Evolutionary conservation across 1,139 yeast species (phyloP), one percentile per base, ranked within the genome.

Genomic region (Hyphopichia buzzinii): DNA sequence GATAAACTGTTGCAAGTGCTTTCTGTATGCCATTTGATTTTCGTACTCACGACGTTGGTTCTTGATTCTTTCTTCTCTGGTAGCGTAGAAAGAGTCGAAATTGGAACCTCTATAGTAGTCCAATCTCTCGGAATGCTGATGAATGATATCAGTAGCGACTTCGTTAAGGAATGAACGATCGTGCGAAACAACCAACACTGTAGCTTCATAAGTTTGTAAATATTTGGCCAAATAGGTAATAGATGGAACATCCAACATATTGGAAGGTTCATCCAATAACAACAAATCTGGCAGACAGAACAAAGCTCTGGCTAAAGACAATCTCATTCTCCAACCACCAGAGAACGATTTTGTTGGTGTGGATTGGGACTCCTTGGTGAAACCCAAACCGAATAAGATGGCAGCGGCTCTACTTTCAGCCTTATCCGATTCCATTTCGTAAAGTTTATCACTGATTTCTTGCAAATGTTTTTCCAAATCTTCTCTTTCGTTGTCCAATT

Each of bases 301-400:
- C 59, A 92, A 76, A 0, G 98, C 98, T 67, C 98, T 80, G 3
- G 98, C 98, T 44, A 92, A 75, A n/a, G 97, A 87, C 48, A 92
- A 76, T 72, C 98, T 84, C 98, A 92, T 92, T 77, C 98, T 84
- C 98, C 98, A 92, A 81, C 98, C 98, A 77, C 98, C 98, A 37
- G 97, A 89, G 61, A 92, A 92, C 24, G 92, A 77, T 50, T 88
- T 90, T 8, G 97, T 89, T 17, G 96, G 81, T 41, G 72, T 72
- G 35, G 70, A 67, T 59, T 92, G 98, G 5, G 96, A 77, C 54
- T 86, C 96, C 46, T 80, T 79, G 34, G 96, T 83, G 70, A 92
- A 92, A 41, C 98, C 98, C 41, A 92, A 74, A 58, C 98, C 98
- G 47, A 64, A 86, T 43, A 92, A 70, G 44, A 92, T 92, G n/a